These are phyloP conservation scores for Candida arabinofermentans DNA, from an alignment of 805 yeast species.

Conservation along the genomic window DNA sequence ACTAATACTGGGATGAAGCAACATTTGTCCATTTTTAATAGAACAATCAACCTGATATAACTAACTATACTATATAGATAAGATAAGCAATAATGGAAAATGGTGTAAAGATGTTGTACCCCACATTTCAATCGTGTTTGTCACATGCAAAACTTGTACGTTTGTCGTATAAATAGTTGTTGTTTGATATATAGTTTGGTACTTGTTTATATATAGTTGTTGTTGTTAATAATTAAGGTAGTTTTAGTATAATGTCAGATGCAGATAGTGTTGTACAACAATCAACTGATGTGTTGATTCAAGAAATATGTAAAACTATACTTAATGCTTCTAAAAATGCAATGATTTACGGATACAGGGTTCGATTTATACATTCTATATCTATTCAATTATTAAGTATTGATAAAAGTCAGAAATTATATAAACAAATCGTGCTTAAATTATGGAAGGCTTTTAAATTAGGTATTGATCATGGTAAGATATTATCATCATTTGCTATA, in stretches of 20 bases:
- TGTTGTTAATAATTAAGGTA: no score
- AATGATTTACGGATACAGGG: slow-evolving; percentile 30
- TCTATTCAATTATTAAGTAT: slow-evolving; percentile 25
- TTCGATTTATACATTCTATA: slow-evolving; percentile 28
- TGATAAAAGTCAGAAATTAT: slow-evolving; percentile 4
- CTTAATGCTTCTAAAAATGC: slow-evolving; percentile 23
- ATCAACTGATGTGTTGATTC: not conserved
- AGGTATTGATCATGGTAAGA: slow-evolving; percentile 31
- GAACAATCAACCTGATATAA: no score
- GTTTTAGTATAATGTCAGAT: no score
- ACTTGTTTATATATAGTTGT: not conserved
- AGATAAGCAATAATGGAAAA: no score
- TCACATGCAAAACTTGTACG: no score
- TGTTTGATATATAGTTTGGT: not conserved
- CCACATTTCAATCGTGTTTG: no score
- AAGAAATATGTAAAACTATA: slow-evolving; percentile 2
- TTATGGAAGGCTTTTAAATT: slow-evolving; percentile 18
- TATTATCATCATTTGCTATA: slow-evolving; percentile 29
- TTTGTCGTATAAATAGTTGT: not conserved
- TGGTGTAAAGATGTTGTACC: no score
- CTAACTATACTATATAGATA: no score
- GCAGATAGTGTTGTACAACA: no score
- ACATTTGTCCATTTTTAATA: no score
- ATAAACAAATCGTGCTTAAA: slow-evolving; percentile 14
- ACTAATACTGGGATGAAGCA: no score